Evolutionary conservation across 2,329 filamentous ascomycete species (phyloP), one percentile per base, ranked within the genome.

Genomic region (Pseudocercospora musae): DNA sequence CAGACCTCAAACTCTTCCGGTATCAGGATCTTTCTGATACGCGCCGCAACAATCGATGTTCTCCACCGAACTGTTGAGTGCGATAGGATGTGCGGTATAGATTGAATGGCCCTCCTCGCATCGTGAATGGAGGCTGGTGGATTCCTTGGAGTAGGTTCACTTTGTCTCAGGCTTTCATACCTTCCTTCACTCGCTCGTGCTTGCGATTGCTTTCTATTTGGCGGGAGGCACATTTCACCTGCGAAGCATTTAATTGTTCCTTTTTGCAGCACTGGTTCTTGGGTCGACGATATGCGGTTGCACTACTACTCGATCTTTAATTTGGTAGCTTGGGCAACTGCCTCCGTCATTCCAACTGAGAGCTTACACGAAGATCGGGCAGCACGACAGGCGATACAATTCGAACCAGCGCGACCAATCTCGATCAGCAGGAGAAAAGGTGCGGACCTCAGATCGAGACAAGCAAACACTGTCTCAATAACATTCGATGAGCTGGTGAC

Each of bases 401-500:
- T 60, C 40, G 40, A 23, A 31, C 54, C 59, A 23, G 46, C 46
- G 46, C 60, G 58, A 62, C 42, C 58, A 8, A 54, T 65, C 20
- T 62, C 63, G 25, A 40, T 59, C 10, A 54, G 49, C 11, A 40
- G 44, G 23, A 63, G 48, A 25, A 40, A 18, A 11, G 21, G 23
- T 8, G 21, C 27, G 10, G 29, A 46, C 18, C 37, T 58, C 9
- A 46, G 42, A 40, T n/a, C 37, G 25, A 59, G 62, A 57, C 62
- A 64, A 13, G 46, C 42, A 8, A 52, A 20, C 0, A 75, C 80
- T 0, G 81, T 89, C 4, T 78, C 83, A 0, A 84, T 92, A 7
- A 85, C 85, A 0, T 91, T 92, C 76, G 78, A 85, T 53, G 85
- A 83, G 64, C 70, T 80, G 0, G 85, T 82, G 20, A 80, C 77